Evolutionary conservation across 805 yeast genomes (phyloP).

Genomic region (Zygoascus ofunaensis): DNA sequence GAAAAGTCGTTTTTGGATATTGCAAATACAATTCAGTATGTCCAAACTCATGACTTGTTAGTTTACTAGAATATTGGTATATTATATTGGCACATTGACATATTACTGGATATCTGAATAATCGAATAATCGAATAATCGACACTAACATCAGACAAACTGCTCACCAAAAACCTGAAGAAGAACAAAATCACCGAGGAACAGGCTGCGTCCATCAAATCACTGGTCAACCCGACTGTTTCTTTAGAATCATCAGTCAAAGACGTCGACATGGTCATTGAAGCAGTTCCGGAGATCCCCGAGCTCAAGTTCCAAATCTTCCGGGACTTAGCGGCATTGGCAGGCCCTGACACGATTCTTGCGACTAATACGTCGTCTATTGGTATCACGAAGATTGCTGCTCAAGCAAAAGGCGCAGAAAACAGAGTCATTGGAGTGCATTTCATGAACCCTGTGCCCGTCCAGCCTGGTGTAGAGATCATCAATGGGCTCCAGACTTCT

Average conservation of each 20-base stretch:
- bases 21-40: too few species aligned
- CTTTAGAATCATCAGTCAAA: conserved; percentile 20
- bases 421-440: conserved; percentile 35
- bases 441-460: conserved; percentile 42
- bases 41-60: too few species aligned
- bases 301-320: conserved; percentile 30
- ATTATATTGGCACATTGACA: too few species aligned
- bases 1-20: too few species aligned
- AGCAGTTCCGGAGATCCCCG: conserved; percentile 36
- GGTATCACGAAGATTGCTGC: conserved; percentile 37
- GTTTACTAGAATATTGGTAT: too few species aligned
- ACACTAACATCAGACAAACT: conserved; percentile 23
- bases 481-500: conserved; percentile 34
- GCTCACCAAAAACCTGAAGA: conserved; percentile 30
- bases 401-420: conserved; percentile 34
- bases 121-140: too few species aligned
- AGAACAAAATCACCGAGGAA: conserved; percentile 27
- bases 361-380: conserved; percentile 36
- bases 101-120: too few species aligned
- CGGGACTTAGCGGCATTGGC: conserved; percentile 27
- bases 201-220: conserved; percentile 24
- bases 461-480: conserved; percentile 36
- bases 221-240: conserved; percentile 21
- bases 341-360: conserved; percentile 27
- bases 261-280: conserved; percentile 33